Percentiles rank a stretch among this genome's conserved stretches.
Evolutionary conservation across 805 yeast species (phyloP).

Genomic region (Sugiyamaella mastotermitis): DNA sequence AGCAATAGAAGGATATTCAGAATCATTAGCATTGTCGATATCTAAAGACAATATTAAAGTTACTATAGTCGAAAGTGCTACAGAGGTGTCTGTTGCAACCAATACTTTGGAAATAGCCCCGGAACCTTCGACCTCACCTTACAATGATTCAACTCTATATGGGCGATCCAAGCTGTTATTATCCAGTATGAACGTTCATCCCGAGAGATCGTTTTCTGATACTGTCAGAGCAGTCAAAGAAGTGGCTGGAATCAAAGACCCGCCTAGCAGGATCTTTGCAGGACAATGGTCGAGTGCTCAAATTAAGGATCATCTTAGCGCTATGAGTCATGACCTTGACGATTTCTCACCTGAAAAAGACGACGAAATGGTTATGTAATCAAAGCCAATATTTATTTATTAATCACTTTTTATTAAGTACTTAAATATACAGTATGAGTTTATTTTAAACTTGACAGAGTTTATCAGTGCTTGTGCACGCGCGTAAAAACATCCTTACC

Average conservation of each 20-base stretch:
- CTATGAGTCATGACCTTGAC: conserved; percentile 28
- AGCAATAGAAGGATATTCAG: conserved; percentile 30
- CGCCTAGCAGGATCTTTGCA: conserved; percentile 27
- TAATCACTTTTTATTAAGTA: too few relatives aligned
- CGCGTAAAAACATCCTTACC: too few relatives aligned
- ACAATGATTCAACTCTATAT: neutral
- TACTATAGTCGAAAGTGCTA: conserved; percentile 26
- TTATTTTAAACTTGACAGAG: too few relatives aligned
- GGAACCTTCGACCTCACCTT: neutral
- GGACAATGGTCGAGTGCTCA: conserved; percentile 28
- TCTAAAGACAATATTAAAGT: conserved; percentile 25
- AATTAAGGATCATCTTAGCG: conserved; percentile 24
- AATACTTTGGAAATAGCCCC: conserved; percentile 8
- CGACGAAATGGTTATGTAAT: too few relatives aligned
- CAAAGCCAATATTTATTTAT: too few relatives aligned
- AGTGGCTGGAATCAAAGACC: conserved; percentile 29
- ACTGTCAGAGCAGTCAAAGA: conserved; percentile 20
- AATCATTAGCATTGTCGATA: conserved; percentile 27
- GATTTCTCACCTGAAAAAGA: conserved; percentile 18
- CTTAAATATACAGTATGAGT: too few relatives aligned
- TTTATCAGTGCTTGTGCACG: too few relatives aligned
- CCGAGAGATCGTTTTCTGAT: conserved; percentile 20
- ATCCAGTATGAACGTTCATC: conserved; percentile 14
- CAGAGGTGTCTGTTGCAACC: conserved; percentile 23
- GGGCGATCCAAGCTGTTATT: neutral